Base-by-base conservation (phyloP, 2,329 filamentous ascomycete genomes). In the Fusarium sp. region DNA sequence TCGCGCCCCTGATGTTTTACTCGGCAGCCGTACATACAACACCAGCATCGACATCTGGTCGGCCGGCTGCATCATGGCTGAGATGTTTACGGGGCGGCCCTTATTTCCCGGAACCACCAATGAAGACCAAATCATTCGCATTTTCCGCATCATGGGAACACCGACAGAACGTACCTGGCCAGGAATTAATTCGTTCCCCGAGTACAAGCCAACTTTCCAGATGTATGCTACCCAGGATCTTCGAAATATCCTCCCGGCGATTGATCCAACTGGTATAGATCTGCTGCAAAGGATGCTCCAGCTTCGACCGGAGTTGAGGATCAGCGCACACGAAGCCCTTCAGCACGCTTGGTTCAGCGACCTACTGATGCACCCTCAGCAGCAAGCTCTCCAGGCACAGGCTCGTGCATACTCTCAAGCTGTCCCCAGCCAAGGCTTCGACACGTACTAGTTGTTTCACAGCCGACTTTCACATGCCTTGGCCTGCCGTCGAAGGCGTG, bases 41-140 rank as follows among this genome's bases (percentile, higher is more conserved):
- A 99, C 96, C n/a, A 97, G 94, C 82, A 98, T 99, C 80, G 96
- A 99, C 78, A 98, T 99, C 79, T 99, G 96, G 96, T 97, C 94
- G 9, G 96, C 96, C 9, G 96, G 96, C 60, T 99, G 96, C 81
- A 99, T 99, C 85, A 98, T 99, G 96, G 96, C 96, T 12, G 96
- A 99, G 83, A 98, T 99, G 94, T 98, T 97, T 81, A 98, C 95
- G 0, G 96, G 96, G 6, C 89, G 96, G 20, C 96, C 96, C 0
- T 87, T 99, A 9, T 99, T 99, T 83, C 96, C 96, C 0, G 96
- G 96, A 63, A 99, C 96, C 3, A 98, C 96, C 40, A 99, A 99
- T 80, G 96, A 99, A 81, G 96, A 99, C 79, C 96, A 99, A 81
- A 90, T 98, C 54, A 88, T 97, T 70, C 94, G 97, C 79, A 99